Base-by-base conservation (phyloP, 352 stramenopile genomes). In the Aphanomyces cochlioides region DNA sequence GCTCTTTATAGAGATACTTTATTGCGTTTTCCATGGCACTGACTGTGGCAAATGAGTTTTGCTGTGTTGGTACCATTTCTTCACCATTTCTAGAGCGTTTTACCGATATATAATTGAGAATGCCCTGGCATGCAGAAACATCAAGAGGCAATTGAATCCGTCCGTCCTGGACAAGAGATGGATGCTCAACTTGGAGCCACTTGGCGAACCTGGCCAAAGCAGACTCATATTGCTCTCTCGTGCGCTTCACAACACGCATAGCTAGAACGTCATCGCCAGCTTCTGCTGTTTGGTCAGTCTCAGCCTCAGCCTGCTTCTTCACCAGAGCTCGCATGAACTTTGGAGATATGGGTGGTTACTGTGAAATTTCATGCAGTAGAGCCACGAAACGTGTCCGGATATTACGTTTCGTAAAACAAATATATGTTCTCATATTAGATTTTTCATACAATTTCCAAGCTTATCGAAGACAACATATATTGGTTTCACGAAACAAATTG, bases 1-100 rank as follows among this genome's bases (percentile, higher is more conserved):
- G 54, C 54, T 61, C 54, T 7, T 21, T 61, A 17, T 61, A 61
- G 7, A 41, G 7, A 61, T 61, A 61, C 21, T 61, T 61, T 21
- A 61, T 61, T 5, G 54, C 54, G 43, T 37, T 61, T 5, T 19
- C 17, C 10, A 61, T 37, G n/a, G 28, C 54, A 40, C 54, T 61
- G 54, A 61, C 43, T n/a, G 54, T 61, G 7, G 54, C 54, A 36
- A 45, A 39, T 7, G 54, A 61, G 21, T 61, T 61, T 21, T 41
- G 43, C 6, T 38, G 54, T 40, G 10, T 21, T 6, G 54, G 54
- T 40, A 61, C 54, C 28, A 41, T 5, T 40, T 61, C 54, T 17
- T 45, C 21, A 10, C 54, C 54, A 19, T 28, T 15, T 37, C 54
- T 21, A 61, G 8, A 45, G 10, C 54, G 54, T 38, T 61, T 61